phyloP scores from a whole-genome alignment of 2,329 filamentous ascomycete species.

The Alternaria hordeiaustralica region DNA sequence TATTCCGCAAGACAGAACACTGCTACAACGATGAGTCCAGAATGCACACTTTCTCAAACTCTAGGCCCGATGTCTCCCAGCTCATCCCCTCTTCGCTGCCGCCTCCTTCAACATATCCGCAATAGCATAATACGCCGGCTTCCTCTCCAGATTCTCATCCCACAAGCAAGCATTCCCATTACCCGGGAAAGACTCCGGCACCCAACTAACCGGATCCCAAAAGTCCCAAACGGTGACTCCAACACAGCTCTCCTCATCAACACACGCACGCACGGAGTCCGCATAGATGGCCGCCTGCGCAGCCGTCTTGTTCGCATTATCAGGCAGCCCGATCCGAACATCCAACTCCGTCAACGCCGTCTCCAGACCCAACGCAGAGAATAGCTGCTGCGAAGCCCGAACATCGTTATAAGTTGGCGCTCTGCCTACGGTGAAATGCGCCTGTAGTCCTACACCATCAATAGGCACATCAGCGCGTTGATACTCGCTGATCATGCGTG shows the following conservation, averaged over 20 bases:
- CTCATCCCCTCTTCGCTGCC: background rate
- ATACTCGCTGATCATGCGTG: slow-evolving; percentile 42
- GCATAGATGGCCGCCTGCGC: slow-evolving; percentile 60
- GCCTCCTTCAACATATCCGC: slow-evolving; percentile 30
- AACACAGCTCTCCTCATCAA: slow-evolving; percentile 45
- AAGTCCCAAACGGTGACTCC: slow-evolving; percentile 53
- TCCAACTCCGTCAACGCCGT: slow-evolving; percentile 69
- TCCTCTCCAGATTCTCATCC: slow-evolving; percentile 34
- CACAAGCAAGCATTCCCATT: slow-evolving; percentile 45
- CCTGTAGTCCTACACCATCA: slow-evolving; percentile 68
- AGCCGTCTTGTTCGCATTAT: slow-evolving; percentile 48
- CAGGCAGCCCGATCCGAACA: slow-evolving; percentile 59
- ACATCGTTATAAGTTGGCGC: slow-evolving; percentile 56
- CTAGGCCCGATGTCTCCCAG: background rate
- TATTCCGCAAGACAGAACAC: background rate
- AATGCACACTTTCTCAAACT: background rate
- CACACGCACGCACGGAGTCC: slow-evolving; percentile 44
- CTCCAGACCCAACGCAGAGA: slow-evolving; percentile 61
- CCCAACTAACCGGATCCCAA: slow-evolving; percentile 50
- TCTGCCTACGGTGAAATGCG: slow-evolving; percentile 64
- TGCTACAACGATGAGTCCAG: background rate
- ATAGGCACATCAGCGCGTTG: slow-evolving; percentile 55
- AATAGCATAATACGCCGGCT: slow-evolving; percentile 47
- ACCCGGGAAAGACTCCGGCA: slow-evolving; percentile 46
- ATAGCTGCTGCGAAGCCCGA: slow-evolving; percentile 57